Evolutionary conservation across 768 basidiomycete species (phyloP).

Genomic region (Russula earlei): DNA sequence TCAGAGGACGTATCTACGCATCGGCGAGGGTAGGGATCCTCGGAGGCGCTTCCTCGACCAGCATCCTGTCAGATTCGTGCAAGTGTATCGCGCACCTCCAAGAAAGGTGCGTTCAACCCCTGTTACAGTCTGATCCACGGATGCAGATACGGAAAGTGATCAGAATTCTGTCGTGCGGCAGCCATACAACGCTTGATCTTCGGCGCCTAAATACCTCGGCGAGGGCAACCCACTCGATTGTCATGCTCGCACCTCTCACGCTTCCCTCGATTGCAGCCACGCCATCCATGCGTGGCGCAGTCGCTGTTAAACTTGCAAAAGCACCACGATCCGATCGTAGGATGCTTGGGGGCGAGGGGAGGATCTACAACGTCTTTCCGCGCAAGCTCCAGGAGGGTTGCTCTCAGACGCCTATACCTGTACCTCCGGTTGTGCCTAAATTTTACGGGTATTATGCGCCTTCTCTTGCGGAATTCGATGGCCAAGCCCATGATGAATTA

Average conservation of each 20-base stretch:
- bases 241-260: constrained; percentile 43
- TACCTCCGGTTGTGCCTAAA: constrained; percentile 48
- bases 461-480: constrained; percentile 6
- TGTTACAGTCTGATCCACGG: background rate
- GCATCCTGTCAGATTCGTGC: background rate
- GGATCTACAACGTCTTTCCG: constrained; percentile 38
- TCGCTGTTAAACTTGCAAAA: constrained; percentile 24
- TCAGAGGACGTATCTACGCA: fast-evolving
- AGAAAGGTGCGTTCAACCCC: background rate
- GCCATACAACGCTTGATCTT: constrained; percentile 32
- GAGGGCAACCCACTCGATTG: constrained; percentile 44
- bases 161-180: background rate
- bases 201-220: constrained; percentile 32
- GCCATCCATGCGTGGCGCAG: constrained; percentile 4
- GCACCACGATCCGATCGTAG: background rate
- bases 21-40: too few species aligned
- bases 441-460: constrained; percentile 53
- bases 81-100: background rate
- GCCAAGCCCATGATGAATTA: background rate
- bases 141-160: background rate
- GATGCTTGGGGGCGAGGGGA: constrained; percentile 31
- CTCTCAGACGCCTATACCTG: constrained; percentile 38
- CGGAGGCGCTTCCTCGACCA: background rate
- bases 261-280: constrained; percentile 31
- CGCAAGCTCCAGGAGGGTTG: constrained; percentile 38